Conservation (phyloP, 169 alveolate species). For the Amoebophrya sp. region DNA sequence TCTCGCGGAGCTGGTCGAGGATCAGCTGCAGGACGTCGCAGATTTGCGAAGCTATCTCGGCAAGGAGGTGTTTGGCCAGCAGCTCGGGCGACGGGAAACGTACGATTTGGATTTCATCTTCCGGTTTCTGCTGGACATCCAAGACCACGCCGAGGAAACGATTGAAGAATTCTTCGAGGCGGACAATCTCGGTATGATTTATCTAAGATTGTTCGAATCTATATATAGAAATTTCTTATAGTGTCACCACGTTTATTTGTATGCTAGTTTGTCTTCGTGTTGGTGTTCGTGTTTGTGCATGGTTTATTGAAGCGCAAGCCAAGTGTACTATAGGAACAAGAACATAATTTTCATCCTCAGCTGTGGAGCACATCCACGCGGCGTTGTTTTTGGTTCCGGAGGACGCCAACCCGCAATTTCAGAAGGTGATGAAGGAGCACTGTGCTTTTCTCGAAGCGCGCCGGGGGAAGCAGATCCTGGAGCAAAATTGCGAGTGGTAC, state of each 20-base stretch:
- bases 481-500: neutral
- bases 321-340: neutral
- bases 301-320: too few relatives aligned
- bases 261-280: too few relatives aligned
- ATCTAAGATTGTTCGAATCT: too few relatives aligned
- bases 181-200: neutral
- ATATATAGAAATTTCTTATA: too few relatives aligned
- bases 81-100: neutral
- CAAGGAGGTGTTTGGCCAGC: neutral
- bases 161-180: conserved; percentile 2
- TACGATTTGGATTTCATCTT: neutral
- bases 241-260: too few relatives aligned
- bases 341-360: neutral
- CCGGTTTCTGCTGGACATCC: neutral
- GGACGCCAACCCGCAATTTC: neutral
- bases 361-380: conserved; percentile 21
- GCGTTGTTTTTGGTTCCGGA: neutral
- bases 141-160: neutral
- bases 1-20: conserved; percentile 11
- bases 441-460: neutral
- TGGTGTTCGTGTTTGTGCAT: too few relatives aligned
- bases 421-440: neutral
- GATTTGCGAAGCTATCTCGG: neutral
- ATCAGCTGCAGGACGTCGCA: neutral
- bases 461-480: neutral